Base-by-base conservation (phyloP, 768 basidiomycete species). In the Russula olivacea region DNA sequence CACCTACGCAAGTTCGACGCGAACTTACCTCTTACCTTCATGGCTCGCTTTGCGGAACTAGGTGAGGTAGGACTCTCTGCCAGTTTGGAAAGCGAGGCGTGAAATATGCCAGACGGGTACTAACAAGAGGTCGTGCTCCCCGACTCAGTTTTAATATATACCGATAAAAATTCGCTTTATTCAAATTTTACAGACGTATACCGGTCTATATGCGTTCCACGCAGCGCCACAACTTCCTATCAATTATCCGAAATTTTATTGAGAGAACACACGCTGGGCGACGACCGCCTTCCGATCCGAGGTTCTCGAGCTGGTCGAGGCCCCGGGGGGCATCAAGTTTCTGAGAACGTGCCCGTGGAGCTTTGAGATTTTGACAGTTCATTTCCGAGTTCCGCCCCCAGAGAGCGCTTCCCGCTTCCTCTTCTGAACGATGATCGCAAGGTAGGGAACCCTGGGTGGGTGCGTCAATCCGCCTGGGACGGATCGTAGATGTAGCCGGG, bases 401-500 rank as follows among this genome's bases (percentile, higher is more conserved):
- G 38, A 17, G 38, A 17, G 38, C 15, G 38, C 38, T 40, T 40
- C 38, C 15, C 38, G n/a, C 59, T 52, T 51, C 50, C 28, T 12
- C 51, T 61, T 61, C 59, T 54, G 59, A 11, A 53, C 59, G 59
- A 54, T 61, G 59, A 61, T 61, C 59, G 59, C 52, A 50, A 49
- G 48, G 51, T 4, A 23, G 19, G 38, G 38, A 28, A 40, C 38
- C 38, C 6, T 40, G 38, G 21, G 0, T 11, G 7, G 15, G 2
- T 11, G 30, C n/a, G 59, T 61, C n/a, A 21, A 60, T 60, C 30
- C 59, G 45, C n/a, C 19, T 14, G 41, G 43, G 34, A 47, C 59
- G 59, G 52, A 61, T 54, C 52, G 53, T 21, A 36, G 10, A 34
- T 19, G 30, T n/a, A 30, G 15, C 51, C 28, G 11, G 59, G 25